A percentile compares a stretch with the other conserved stretches of the same genome.
These are phyloP conservation scores for Monascus purpureus DNA, from an alignment of 495 filamentous ascomycete genomes.

Conservation along the genomic window DNA sequence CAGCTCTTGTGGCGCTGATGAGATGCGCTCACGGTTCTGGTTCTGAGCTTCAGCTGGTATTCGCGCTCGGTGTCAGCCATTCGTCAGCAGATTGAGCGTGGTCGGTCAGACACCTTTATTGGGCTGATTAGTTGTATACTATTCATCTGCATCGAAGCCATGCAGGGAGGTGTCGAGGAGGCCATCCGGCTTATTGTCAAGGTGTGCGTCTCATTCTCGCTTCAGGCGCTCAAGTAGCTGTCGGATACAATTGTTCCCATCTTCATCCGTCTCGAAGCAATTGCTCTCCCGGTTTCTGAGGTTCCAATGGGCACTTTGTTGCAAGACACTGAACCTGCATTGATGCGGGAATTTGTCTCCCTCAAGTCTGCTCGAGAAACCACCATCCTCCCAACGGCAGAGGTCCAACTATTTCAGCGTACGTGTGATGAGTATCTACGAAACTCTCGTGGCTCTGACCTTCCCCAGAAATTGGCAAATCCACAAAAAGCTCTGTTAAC, in stretches of 20 bases:
- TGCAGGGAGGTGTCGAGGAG: constrained; percentile 24
- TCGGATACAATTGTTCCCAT: constrained; percentile 24
- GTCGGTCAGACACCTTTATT: constrained; percentile 16
- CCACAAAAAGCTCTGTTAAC: constrained; percentile 4
- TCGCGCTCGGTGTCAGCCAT: constrained; percentile 35
- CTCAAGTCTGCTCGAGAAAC: constrained; percentile 20
- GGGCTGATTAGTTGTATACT: constrained; percentile 40
- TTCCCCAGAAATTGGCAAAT: constrained; percentile 4
- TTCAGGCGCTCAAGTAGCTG: constrained; percentile 13
- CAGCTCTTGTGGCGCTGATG: too few relatives aligned
- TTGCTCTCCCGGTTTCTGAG: constrained; percentile 5
- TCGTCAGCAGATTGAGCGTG: constrained; percentile 26
- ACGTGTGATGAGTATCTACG: constrained; percentile 6
- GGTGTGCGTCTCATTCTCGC: constrained; percentile 18
- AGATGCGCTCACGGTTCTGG: too few relatives aligned
- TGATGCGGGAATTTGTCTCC: constrained; percentile 7
- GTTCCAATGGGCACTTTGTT: constrained; percentile 6
- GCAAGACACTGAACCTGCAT: constrained; percentile 1
- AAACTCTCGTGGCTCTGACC: neutral
- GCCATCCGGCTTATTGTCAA: constrained; percentile 22
- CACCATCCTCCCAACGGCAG: constrained; percentile 12
- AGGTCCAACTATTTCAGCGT: constrained; percentile 11
- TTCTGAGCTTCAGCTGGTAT: too few relatives aligned
- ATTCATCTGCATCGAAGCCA: constrained; percentile 44
- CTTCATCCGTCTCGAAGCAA: constrained; percentile 19